Conservation (phyloP, 176 grass and related monocot species). For the Oryza australiensis region DNA sequence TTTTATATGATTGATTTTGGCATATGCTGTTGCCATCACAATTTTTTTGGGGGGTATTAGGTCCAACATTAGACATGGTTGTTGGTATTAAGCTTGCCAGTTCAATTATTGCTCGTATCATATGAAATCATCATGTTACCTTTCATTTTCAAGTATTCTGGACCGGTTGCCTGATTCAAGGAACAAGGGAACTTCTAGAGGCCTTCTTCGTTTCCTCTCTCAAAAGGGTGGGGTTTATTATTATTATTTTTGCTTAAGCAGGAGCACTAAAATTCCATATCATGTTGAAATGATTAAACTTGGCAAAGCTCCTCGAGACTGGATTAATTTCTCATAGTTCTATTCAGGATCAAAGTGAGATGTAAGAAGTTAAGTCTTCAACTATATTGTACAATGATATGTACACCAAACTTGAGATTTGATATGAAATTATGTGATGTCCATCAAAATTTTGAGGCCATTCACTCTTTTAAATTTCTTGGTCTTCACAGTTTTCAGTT, state of each 20-base stretch:
- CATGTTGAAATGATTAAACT: not conserved
- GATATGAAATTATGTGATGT: not conserved
- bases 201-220: not conserved
- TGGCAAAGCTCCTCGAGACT: not conserved
- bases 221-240: not conserved
- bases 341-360: not conserved
- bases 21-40: not conserved
- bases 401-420: not conserved
- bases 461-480: not conserved
- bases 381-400: not conserved
- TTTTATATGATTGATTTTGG: not conserved
- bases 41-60: not conserved
- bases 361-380: not conserved
- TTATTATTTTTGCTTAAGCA: not conserved
- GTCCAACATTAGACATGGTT: not conserved
- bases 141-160: not conserved
- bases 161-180: not conserved
- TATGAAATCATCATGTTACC: not conserved
- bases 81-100: too few relatives aligned
- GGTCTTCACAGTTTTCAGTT: not conserved
- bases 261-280: not conserved
- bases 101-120: constrained; percentile 16
- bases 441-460: not conserved
- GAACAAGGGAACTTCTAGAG: not conserved
- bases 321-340: not conserved